Evolutionary conservation across 2,329 filamentous ascomycete genomes (phyloP), one percentile per base, ranked within the genome.

Genomic region (Aplosporella prunicola): DNA sequence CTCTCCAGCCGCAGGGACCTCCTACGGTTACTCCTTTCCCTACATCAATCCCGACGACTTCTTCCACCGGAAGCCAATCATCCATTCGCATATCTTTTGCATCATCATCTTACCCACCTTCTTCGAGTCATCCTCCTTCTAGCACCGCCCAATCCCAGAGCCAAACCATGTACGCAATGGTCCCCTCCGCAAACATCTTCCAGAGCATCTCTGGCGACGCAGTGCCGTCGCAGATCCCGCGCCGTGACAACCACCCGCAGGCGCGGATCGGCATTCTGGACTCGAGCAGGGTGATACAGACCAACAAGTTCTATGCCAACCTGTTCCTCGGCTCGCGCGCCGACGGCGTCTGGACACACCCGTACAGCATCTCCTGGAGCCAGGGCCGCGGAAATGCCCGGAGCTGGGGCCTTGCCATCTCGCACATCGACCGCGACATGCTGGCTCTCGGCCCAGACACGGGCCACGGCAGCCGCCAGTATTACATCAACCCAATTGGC

Each of bases 401-500:
- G 32, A 86, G 81, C 54, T 93, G 76, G 69, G 89, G 89, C 22
- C 69, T 96, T 60, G 67, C 76, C 1, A 71, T 93, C 35, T 80
- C 81, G 9, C 88, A 95, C 51, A 71, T 80, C 4, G 81, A 89
- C 37, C 64, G 74, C 2, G 63, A 65, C 30, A 77, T 89, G 55
- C 66, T 81, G 37, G 79, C 81, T 1, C 60, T 50, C 39, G 56
- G 46, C 10, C 80, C 72, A 47, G 85, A 83, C 9, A 5, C 64
- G 62, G n/a, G 23, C 17, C 38, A 40, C 7, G 47, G 44, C 13
- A 46, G 69, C 5, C 67, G 69, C 42, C 62, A 71, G 18, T 95
- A 81, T 56, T 96, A 83, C 51, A 73, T 85, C 51, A 89, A 84
- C 48, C 89, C 91, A 0, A 66, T 91, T 35, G 84, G 85, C 0